Base-by-base conservation (phyloP, 2,329 filamentous ascomycete species). In the Trichoderma sp. region DNA sequence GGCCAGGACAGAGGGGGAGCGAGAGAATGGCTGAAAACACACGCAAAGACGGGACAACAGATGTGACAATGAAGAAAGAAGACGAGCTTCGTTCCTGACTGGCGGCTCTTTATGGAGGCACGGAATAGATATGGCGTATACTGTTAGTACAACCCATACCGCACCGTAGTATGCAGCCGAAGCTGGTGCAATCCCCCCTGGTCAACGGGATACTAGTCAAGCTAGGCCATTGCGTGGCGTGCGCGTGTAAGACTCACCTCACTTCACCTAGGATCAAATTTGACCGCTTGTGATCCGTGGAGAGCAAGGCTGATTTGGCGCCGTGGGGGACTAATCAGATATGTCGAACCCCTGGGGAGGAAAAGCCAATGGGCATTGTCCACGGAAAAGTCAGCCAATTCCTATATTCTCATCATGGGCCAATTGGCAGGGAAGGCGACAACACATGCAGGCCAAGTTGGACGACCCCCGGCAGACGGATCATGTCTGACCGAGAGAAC, bases 171-270 rank as follows among this genome's bases (percentile, higher is more conserved):
- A 28, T 34, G 53, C 47, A 62, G 57, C 47, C 28, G 51, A 39
- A 60, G 34, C 36, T 61, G 66, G 56, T 69, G 66, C 66, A 69
- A 34, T 61, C 56, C 57, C 66, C 66, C 65, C 67, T 70, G 57
- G 28, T 36, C 57, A 28, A 70, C 57, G 28, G 36, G 15, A 62
- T 62, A 24, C 57, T 53, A 53, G 67, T 32, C 21, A 26, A 62
- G 28, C 24, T 36, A 28, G 57, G 34, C 57, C n/a, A 62, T 61
- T 24, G 57, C 57, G 57, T 70, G 67, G 67, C 67, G 28, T 53
- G 56, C 28, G 39, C 57, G 43, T 62, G 67, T 70, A 70, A 70
- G 67, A 43, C 67, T 70, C 67, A 70, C 67, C 67, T 70, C 36
- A 34, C 57, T 34, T 70, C 57, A 70, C 67, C 67, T 70, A 26